These are phyloP conservation scores for Didymella arachidicola DNA, from an alignment of 2,329 filamentous ascomycete genomes.

Conservation along the genomic window DNA sequence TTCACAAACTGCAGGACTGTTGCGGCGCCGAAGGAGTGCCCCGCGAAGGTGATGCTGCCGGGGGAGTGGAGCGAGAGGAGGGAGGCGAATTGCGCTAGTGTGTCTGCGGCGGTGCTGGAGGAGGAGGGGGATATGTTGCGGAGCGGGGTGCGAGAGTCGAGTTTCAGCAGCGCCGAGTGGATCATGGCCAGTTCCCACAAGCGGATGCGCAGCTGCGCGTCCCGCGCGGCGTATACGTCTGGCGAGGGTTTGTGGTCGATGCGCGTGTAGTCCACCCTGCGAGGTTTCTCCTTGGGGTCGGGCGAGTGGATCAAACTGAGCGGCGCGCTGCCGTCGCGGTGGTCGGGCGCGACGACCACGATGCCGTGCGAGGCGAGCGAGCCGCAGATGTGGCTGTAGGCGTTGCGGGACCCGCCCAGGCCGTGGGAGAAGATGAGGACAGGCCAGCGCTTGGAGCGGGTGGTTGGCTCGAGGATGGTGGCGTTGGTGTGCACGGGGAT, in stretches of 20 bases:
- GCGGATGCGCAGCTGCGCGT: conserved; percentile 76
- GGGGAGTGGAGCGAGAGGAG: conserved; percentile 73
- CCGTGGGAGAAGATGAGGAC: conserved; percentile 88
- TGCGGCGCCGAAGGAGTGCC: conserved; percentile 82
- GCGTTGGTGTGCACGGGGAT: conserved; percentile 79
- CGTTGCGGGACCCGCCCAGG: conserved; percentile 79
- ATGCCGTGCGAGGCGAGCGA: conserved; percentile 82
- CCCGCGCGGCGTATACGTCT: conserved; percentile 71
- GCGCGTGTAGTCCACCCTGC: conserved; percentile 54
- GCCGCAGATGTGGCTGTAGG: conserved; percentile 83
- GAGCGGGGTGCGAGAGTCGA: conserved; percentile 65
- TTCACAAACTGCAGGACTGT: conserved; percentile 81
- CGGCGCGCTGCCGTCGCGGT: conserved; percentile 81
- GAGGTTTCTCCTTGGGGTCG: conserved; percentile 45
- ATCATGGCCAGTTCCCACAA: conserved; percentile 80
- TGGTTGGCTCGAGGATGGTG: conserved; percentile 61
- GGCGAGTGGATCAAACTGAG: conserved; percentile 75
- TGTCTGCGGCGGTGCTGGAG: conserved; percentile 49
- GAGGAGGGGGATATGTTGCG: conserved; percentile 56
- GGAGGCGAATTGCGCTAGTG: conserved; percentile 67
- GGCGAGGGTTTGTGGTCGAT: conserved; percentile 68
- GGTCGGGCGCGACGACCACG: conserved; percentile 81
- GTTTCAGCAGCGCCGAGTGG: conserved; percentile 70
- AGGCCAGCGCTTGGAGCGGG: conserved; percentile 70
- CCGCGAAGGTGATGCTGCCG: conserved; percentile 76